Conservation (phyloP, 305 asterid species). For the Fraxinus paxiana region DNA sequence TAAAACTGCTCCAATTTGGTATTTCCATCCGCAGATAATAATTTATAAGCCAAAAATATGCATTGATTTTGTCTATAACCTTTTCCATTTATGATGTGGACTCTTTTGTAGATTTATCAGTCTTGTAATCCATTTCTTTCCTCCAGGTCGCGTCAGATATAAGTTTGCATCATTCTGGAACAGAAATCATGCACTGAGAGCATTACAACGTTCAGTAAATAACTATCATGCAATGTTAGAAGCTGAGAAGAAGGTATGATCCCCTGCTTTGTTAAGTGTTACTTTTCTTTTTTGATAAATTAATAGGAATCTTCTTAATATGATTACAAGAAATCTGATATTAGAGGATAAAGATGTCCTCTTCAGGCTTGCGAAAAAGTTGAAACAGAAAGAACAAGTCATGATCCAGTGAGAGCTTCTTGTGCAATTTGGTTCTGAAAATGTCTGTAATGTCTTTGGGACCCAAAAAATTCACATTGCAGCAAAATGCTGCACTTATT, state of each 20-base stretch:
- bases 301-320: background rate
- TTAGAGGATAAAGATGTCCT: background rate
- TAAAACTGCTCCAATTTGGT: background rate
- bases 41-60: background rate
- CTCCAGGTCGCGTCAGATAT: constrained; percentile 89
- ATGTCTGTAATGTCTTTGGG: background rate
- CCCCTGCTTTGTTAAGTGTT: constrained; percentile 9
- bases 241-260: constrained; percentile 80
- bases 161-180: constrained; percentile 99
- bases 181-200: constrained; percentile 73
- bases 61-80: background rate
- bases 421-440: background rate
- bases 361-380: background rate
- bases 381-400: background rate
- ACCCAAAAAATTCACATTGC: background rate
- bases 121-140: constrained; percentile 21
- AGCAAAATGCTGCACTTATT: background rate
- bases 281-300: constrained; percentile 9
- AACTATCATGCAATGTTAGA: constrained; percentile 58
- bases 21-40: background rate
- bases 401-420: background rate
- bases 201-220: constrained; percentile 60
- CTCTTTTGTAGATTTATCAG: constrained; percentile 8
- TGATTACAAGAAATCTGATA: background rate
- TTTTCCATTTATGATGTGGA: background rate